Conservation (phyloP, 2,329 filamentous ascomycete genomes). For the Pseudogymnoascus sp. region DNA sequence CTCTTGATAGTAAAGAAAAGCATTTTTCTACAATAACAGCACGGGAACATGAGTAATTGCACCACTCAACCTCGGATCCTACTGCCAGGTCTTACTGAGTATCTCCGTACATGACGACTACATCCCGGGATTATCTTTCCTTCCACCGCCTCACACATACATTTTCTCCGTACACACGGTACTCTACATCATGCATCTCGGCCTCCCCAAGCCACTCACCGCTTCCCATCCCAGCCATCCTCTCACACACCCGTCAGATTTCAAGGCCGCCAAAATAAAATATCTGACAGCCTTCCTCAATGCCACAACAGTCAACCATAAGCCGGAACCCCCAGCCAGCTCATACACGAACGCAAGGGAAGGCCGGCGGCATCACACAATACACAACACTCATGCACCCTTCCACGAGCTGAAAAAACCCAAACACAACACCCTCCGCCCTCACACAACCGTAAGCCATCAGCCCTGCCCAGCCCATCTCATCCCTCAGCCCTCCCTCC, state of each 20-base stretch:
- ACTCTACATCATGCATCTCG: constrained; percentile 3
- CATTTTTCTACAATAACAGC: background rate
- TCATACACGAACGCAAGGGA: background rate
- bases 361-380: background rate
- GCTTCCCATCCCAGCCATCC: background rate
- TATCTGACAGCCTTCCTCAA: background rate
- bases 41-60: background rate
- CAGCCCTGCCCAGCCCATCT: background rate
- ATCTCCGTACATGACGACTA: background rate
- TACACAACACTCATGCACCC: background rate
- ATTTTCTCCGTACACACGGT: background rate
- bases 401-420: background rate
- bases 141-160: background rate
- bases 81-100: background rate
- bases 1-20: background rate
- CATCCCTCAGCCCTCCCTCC: background rate
- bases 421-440: background rate
- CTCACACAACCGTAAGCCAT: background rate
- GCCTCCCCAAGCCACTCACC: background rate
- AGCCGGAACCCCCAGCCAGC: background rate
- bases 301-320: background rate
- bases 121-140: background rate
- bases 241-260: background rate
- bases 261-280: background rate
- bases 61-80: background rate